Percentiles rank a stretch among this genome's conserved stretches.
Conservation (phyloP, 441 rosid species). For the Euphorbia schlechtendalii region DNA sequence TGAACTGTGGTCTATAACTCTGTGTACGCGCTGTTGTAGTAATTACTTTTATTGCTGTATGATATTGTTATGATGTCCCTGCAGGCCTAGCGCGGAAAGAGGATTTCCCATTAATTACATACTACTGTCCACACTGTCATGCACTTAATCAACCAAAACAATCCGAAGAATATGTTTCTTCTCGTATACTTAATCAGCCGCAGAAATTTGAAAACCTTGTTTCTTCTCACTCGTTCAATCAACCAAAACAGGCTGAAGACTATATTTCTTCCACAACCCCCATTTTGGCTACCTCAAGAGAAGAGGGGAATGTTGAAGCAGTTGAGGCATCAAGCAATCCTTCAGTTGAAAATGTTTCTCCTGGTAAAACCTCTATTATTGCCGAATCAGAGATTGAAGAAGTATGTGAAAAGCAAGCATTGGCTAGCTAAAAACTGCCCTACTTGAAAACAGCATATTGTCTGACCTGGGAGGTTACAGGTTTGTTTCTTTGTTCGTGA, state of each 20-base stretch:
- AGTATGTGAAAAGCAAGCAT: slow-evolving; percentile 19
- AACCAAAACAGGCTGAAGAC: slow-evolving; percentile 20
- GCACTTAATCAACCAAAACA: slow-evolving; percentile 67
- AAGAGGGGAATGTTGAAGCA: slow-evolving; percentile 18
- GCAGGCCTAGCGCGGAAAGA: slow-evolving; percentile 83
- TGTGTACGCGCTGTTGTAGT: background rate
- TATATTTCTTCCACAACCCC: slow-evolving; percentile 26
- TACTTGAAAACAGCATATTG: too few species aligned
- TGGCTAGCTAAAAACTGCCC: slow-evolving; percentile 2
- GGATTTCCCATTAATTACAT: slow-evolving; percentile 69
- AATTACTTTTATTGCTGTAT: background rate
- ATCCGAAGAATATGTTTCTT: background rate
- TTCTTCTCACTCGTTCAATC: too few species aligned
- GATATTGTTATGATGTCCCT: background rate
- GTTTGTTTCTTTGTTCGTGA: too few species aligned
- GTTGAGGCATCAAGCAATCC: slow-evolving; percentile 19
- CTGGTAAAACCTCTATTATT: slow-evolving; percentile 11
- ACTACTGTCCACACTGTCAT: slow-evolving; percentile 84
- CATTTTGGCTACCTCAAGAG: slow-evolving; percentile 14
- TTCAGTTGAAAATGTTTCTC: slow-evolving; percentile 18
- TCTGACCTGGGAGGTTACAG: too few species aligned
- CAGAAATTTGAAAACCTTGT: too few species aligned
- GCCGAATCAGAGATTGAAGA: slow-evolving; percentile 29
- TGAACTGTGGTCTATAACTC: background rate
- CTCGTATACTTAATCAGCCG: too few species aligned